Percentiles rank a stretch among this genome's conserved stretches.
Evolutionary conservation across 139 green algal genomes (phyloP).

Genomic region (Chlorella ohadii): DNA sequence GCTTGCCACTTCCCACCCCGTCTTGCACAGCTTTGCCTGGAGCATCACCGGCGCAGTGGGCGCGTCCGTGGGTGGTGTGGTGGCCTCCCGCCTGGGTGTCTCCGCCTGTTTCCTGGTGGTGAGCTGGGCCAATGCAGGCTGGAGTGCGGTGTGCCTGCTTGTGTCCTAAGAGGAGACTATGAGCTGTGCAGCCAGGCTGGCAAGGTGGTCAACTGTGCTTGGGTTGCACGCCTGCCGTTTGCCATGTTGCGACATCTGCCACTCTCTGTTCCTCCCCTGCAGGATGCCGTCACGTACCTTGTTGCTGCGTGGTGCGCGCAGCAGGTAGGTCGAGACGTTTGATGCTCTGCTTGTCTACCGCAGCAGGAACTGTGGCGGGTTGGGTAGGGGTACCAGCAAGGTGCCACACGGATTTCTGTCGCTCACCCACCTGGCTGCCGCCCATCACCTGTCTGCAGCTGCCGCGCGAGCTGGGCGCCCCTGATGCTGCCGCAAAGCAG

Average conservation of each 20-base stretch:
- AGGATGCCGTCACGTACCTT: conserved; percentile 52
- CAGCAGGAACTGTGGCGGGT: too few species aligned
- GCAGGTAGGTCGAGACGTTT: too few species aligned
- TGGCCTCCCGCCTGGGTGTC: conserved; percentile 44
- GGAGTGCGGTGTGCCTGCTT: neutral
- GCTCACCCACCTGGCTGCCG: too few species aligned
- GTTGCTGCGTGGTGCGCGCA: conserved; percentile 44
- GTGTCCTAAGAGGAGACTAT: neutral
- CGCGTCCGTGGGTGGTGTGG: conserved; percentile 45
- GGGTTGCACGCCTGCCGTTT: too few species aligned
- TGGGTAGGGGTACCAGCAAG: too few species aligned
- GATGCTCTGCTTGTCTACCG: too few species aligned
- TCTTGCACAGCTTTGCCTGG: conserved; percentile 47
- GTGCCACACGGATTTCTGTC: too few species aligned
- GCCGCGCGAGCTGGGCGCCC: conserved; percentile 24
- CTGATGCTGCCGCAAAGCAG: neutral
- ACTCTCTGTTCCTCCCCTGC: neutral
- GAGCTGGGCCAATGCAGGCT: neutral
- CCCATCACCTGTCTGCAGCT: too few species aligned
- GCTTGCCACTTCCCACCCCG: too few species aligned
- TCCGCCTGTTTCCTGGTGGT: conserved; percentile 52
- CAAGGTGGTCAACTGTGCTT: too few species aligned
- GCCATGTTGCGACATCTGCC: too few species aligned
- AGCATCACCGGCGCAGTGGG: conserved; percentile 54
- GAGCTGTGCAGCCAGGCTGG: neutral